Base-by-base conservation (phyloP, 2,329 filamentous ascomycete genomes). In the Triangularia setosa region DNA sequence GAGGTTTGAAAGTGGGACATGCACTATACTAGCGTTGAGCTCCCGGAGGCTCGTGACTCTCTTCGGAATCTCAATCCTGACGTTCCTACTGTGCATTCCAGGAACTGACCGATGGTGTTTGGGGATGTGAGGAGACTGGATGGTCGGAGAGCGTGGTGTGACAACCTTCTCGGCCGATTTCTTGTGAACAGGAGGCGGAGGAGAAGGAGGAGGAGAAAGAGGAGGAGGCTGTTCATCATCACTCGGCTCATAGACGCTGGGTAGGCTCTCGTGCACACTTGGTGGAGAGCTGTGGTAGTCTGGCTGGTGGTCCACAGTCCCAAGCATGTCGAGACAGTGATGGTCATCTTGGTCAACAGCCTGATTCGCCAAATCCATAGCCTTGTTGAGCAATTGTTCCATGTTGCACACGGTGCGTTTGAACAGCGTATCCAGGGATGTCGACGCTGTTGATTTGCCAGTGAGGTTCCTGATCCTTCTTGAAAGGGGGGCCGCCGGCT, bases 381-480 rank as follows among this genome's bases (percentile, higher is more conserved):
- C 80, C 69, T 84, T 81, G 30, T 74, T 77, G 5, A 84, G 69
- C 18, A 84, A 76, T 24, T 77, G 73, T 64, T 84, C 81, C 25
- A 84, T 72, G 64, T 83, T 78, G 35, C 72, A 73, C 35, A 81
- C 73, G 2, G 77, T 75, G 5, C 69, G 73, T 53, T 74, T 75
- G 65, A 81, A 78, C 7, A 71, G 64, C 14, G 62, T 61, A 58
- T 73, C 64, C 23, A 69, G 61, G 3, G 68, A 65, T 9, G 64
- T 61, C 1, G 67, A 59, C 1, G 65, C 53, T 1, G 66, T 68
- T 2, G 69, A 66, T 1, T 65, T 60, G 4, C 67, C 56, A 6
- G 67, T 67, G 23, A 68, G 23, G 3, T 25, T 65, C 3, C 67
- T 68, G 52, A 61, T 16, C 25, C 54, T 57, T 8, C 21, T 9